phyloP scores from a whole-genome alignment of 2,329 filamentous ascomycete species.

The Fusarium sp. region DNA sequence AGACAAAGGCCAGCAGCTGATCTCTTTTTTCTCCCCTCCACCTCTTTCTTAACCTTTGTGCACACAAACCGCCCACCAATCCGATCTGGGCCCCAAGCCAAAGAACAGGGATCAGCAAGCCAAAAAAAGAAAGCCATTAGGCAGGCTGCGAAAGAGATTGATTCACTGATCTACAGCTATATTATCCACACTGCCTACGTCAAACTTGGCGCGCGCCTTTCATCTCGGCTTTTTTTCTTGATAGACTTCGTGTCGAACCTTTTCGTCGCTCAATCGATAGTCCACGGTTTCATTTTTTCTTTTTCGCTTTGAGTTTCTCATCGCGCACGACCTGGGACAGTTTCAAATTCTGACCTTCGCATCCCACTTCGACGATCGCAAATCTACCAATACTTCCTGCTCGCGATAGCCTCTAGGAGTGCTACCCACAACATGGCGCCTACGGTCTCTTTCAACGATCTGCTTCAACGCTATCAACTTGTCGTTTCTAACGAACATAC shows the following conservation, averaged over 20 bases:
- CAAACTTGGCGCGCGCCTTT: constrained; percentile 32
- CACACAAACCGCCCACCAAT: constrained; percentile 12
- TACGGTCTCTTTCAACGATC: constrained; percentile 57
- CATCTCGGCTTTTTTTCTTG: constrained; percentile 1
- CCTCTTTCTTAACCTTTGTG: constrained; percentile 10
- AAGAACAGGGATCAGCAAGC: neutral
- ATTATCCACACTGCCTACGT: constrained; percentile 15
- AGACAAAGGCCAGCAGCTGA: constrained; percentile 34
- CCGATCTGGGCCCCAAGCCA: constrained; percentile 1
- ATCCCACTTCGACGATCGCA: constrained; percentile 4
- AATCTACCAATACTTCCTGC: constrained; percentile 12
- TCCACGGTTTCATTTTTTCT: neutral
- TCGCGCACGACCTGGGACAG: neutral
- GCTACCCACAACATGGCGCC: constrained; percentile 44
- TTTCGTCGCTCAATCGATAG: neutral
- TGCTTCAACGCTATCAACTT: constrained; percentile 62
- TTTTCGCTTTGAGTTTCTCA: constrained; percentile 4
- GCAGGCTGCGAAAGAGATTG: constrained; percentile 10
- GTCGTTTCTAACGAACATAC: constrained; percentile 59
- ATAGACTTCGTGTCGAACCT: neutral
- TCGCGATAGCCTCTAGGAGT: constrained; percentile 20
- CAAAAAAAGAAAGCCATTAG: constrained; percentile 11
- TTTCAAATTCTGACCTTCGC: neutral
- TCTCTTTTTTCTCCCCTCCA: constrained; percentile 6
- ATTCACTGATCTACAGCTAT: constrained; percentile 23